A percentile compares a stretch with the other conserved stretches of the same genome.
phyloP scores from a whole-genome alignment of 805 yeast species.

The Kodamaea restingae region DNA sequence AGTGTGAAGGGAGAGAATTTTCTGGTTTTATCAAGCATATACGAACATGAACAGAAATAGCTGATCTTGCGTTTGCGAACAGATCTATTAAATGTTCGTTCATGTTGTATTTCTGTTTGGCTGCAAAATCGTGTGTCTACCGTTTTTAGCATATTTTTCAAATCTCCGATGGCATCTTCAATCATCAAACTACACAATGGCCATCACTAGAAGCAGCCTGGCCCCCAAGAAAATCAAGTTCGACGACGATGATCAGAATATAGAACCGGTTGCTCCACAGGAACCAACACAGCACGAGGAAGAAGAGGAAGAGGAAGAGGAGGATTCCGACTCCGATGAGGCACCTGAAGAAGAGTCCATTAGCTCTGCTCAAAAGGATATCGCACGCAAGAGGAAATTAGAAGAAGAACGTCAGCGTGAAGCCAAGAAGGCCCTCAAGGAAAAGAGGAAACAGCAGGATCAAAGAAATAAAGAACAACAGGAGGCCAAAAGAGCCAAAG shows the following conservation, averaged over 20 bases:
- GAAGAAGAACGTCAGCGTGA: constrained; percentile 20
- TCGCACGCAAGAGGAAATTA: constrained; percentile 25
- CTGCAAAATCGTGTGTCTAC: constrained; percentile 1
- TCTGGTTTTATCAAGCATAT: too few species aligned
- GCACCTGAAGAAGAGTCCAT: constrained; percentile 46
- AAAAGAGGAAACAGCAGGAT: constrained; percentile 34
- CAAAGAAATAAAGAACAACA: constrained; percentile 34
- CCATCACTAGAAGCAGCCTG: constrained; percentile 26
- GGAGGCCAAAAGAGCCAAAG: constrained; percentile 22
- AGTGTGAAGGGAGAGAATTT: too few species aligned
- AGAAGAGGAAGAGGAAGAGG: constrained; percentile 7
- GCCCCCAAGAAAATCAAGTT: constrained; percentile 29
- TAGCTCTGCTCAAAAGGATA: constrained; percentile 21
- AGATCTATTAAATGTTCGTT: too few species aligned
- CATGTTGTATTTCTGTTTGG: not conserved
- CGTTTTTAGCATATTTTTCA: not conserved
- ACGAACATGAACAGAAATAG: too few species aligned
- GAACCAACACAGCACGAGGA: constrained; percentile 9
- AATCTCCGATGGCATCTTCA: constrained; percentile 2
- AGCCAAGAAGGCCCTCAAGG: constrained; percentile 26
- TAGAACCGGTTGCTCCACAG: not conserved
- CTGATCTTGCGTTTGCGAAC: too few species aligned
- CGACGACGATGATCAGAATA: constrained; percentile 22
- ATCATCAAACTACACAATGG: constrained; percentile 18
- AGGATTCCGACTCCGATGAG: constrained; percentile 25